phyloP scores from a whole-genome alignment of 768 basidiomycete species.

The Hygrophorus russula region DNA sequence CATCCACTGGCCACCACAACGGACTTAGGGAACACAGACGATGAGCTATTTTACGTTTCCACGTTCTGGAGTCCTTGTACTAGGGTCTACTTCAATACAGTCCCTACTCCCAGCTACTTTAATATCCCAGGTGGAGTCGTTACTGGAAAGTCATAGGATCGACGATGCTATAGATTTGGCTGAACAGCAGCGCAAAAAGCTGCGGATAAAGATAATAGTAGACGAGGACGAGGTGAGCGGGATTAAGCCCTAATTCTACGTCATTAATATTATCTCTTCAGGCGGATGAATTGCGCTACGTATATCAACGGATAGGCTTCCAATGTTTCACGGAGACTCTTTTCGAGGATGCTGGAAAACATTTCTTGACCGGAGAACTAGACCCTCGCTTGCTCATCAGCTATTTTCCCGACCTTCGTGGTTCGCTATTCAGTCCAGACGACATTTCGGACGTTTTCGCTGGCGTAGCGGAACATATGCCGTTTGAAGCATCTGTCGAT shows the following conservation, averaged over 20 bases:
- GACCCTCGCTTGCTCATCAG: slow-evolving; percentile 77
- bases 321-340: slow-evolving; percentile 67
- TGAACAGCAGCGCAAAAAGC: slow-evolving; percentile 47
- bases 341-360: slow-evolving; percentile 74
- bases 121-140: slow-evolving; percentile 59
- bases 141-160: slow-evolving; percentile 53
- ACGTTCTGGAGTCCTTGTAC: slow-evolving; percentile 56
- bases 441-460: slow-evolving; percentile 62
- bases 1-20: too few species aligned
- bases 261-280: slow-evolving; percentile 8
- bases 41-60: slow-evolving; percentile 33
- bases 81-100: slow-evolving; percentile 47
- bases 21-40: not conserved
- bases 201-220: slow-evolving; percentile 38
- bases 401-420: slow-evolving; percentile 70
- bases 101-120: slow-evolving; percentile 63
- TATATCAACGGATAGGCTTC: slow-evolving; percentile 77
- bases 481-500: slow-evolving; percentile 57
- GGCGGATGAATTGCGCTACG: slow-evolving; percentile 65
- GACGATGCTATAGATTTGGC: slow-evolving; percentile 54
- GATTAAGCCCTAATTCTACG: not conserved
- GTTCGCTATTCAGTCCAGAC: slow-evolving; percentile 40
- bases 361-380: slow-evolving; percentile 69
- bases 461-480: slow-evolving; percentile 66
- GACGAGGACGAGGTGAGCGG: slow-evolving; percentile 43